phyloP scores from a whole-genome alignment of 2,329 filamentous ascomycete genomes.

The Xylaria sp. region DNA sequence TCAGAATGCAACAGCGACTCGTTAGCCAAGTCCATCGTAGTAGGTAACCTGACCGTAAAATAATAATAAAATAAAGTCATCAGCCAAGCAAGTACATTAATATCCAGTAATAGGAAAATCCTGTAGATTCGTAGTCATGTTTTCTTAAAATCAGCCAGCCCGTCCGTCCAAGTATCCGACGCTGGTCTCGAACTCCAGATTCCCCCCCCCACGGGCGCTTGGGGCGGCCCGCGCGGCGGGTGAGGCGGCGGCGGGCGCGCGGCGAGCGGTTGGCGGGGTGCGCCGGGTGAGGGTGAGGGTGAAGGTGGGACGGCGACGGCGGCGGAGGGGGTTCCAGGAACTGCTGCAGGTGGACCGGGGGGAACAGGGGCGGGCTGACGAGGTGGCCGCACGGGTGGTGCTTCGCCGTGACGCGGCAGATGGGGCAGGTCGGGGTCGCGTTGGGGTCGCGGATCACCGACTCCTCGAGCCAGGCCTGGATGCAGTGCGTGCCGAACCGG shows the following conservation, averaged over 20 bases:
- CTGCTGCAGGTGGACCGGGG: conserved; percentile 9
- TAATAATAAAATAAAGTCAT: neutral
- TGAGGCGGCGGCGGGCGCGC: conserved; percentile 6
- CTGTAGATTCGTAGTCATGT: neutral
- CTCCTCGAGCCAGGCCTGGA: conserved; percentile 46
- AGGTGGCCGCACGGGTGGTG: conserved; percentile 39
- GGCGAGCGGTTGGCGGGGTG: conserved; percentile 4
- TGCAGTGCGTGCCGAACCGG: conserved; percentile 47
- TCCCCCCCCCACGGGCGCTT: conserved; percentile 28
- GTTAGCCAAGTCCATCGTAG: too few species aligned
- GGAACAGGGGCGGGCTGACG: conserved; percentile 25
- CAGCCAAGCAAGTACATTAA: too few species aligned
- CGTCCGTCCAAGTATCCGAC: neutral
- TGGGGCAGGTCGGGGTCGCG: conserved; percentile 41
- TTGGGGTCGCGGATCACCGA: conserved; percentile 39
- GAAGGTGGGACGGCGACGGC: neutral
- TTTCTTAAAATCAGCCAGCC: neutral
- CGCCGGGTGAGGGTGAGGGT: neutral
- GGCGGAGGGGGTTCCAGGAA: conserved; percentile 9
- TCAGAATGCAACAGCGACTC: conserved; percentile 17
- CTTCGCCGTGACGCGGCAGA: conserved; percentile 42
- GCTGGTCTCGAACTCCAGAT: neutral
- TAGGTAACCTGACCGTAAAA: too few species aligned
- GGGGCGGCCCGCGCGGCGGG: conserved; percentile 14
- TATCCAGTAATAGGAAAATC: neutral